Conservation (phyloP, 257 asterid species). For the Penstemon barbatus region DNA sequence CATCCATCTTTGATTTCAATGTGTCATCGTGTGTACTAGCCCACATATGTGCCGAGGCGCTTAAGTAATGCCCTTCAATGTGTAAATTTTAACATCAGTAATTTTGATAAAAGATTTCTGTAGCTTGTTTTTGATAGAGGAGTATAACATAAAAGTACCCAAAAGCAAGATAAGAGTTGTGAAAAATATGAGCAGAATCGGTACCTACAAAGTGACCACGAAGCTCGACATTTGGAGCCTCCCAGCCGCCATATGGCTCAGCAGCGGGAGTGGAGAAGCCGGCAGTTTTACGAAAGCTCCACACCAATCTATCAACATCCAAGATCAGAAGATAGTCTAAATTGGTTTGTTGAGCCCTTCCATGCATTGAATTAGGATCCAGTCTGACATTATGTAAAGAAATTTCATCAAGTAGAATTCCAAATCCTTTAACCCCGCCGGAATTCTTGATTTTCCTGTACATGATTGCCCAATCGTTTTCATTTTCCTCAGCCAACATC, state of each 20-base stretch:
- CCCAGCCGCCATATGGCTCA: slow-evolving; percentile 92
- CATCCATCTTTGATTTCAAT: slow-evolving; percentile 55
- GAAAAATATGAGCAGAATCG: neutral
- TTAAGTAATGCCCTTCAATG: slow-evolving; percentile 76
- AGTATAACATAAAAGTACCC: too few relatives aligned
- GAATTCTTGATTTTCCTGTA: slow-evolving; percentile 56
- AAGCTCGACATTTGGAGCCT: slow-evolving; percentile 58
- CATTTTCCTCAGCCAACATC: slow-evolving; percentile 64
- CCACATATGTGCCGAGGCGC: slow-evolving; percentile 91
- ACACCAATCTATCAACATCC: slow-evolving; percentile 74
- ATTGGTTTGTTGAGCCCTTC: slow-evolving; percentile 86
- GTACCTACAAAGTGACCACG: slow-evolving; percentile 97
- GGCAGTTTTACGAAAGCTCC: slow-evolving; percentile 88
- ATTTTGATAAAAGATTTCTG: neutral
- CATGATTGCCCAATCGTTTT: slow-evolving; percentile 53
- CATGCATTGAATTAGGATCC: slow-evolving; percentile 64
- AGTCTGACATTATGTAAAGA: slow-evolving; percentile 70
- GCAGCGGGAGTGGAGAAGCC: slow-evolving; percentile 65
- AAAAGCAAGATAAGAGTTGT: neutral
- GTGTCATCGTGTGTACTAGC: slow-evolving; percentile 77
- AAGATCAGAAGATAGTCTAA: slow-evolving; percentile 75
- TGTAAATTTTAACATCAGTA: slow-evolving; percentile 1
- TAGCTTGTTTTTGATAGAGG: too few relatives aligned
- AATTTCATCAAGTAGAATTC: slow-evolving; percentile 51
- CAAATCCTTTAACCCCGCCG: slow-evolving; percentile 26